Conservation (phyloP, 805 yeast species). For the Hanseniaspora lachancei region DNA sequence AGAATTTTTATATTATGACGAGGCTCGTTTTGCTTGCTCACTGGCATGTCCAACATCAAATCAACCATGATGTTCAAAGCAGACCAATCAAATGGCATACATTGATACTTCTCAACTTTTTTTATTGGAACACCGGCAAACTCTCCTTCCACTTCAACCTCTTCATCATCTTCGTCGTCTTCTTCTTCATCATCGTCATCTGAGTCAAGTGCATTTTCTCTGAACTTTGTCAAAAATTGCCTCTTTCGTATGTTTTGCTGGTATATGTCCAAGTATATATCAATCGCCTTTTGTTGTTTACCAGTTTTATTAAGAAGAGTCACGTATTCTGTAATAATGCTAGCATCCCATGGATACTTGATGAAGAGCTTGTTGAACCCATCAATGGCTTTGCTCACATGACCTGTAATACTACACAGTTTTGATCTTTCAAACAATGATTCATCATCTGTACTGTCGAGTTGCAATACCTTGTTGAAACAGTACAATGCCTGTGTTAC, state of each 20-base stretch:
- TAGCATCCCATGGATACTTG: constrained; percentile 45
- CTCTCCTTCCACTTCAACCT: constrained; percentile 17
- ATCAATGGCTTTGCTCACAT: constrained; percentile 58
- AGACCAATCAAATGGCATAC: constrained; percentile 69
- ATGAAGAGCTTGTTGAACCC: constrained; percentile 50
- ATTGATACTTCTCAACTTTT: constrained; percentile 23
- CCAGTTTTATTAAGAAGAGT: constrained; percentile 37
- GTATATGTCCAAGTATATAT: constrained; percentile 49
- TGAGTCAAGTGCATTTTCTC: constrained; percentile 25
- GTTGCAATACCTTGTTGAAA: constrained; percentile 50
- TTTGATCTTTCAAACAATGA: constrained; percentile 52
- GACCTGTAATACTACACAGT: constrained; percentile 53
- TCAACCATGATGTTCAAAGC: constrained; percentile 76
- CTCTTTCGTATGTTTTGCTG: constrained; percentile 43
- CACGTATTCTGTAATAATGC: constrained; percentile 49
- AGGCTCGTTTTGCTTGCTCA: constrained; percentile 40
- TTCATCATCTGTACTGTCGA: constrained; percentile 38
- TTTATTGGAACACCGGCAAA: constrained; percentile 13
- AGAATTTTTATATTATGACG: constrained; percentile 49
- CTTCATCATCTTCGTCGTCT: constrained; percentile 14
- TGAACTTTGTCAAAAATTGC: constrained; percentile 22
- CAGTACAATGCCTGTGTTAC: constrained; percentile 67
- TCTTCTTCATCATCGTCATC: constrained; percentile 24
- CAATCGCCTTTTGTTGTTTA: constrained; percentile 61
- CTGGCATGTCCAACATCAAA: constrained; percentile 8